phyloP scores from a whole-genome alignment of 148 eudicot species.

The Rhododendron vialii region DNA sequence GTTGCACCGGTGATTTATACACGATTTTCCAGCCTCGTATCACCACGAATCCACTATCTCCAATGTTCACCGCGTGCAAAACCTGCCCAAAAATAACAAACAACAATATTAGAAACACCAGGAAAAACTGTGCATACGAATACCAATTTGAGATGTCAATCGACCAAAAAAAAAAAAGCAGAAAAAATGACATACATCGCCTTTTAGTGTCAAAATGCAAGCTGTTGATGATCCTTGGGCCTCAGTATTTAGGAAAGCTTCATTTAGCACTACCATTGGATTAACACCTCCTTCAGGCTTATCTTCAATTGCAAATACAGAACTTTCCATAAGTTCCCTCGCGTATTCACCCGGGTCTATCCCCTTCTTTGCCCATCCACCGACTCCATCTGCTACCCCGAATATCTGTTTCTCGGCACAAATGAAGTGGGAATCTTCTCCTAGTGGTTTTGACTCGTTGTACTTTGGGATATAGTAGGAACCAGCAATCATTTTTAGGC shows the following conservation, averaged over 20 bases:
- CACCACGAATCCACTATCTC: constrained; percentile 12
- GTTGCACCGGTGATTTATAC: constrained; percentile 8
- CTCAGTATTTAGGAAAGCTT: constrained; percentile 3
- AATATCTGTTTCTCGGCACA: neutral
- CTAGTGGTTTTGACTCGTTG: neutral
- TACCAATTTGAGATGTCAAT: neutral
- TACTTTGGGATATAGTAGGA: constrained; percentile 2
- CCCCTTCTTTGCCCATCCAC: constrained; percentile 7
- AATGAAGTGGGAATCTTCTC: constrained; percentile 14
- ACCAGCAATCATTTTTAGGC: neutral
- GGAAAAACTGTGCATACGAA: neutral
- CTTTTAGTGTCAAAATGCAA: neutral
- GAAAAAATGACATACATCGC: neutral
- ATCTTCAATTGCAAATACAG: too few relatives aligned
- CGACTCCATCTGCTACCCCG: constrained; percentile 17
- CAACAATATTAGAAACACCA: neutral
- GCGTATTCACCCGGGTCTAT: constrained; percentile 13
- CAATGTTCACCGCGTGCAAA: constrained; percentile 7
- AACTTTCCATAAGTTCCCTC: too few relatives aligned
- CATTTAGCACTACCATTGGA: neutral
- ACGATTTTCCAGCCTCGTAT: neutral
- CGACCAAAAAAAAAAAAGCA: neutral
- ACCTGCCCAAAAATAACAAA: neutral
- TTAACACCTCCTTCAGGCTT: neutral
- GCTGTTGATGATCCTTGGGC: constrained; percentile 16